These are phyloP conservation scores for Leptographium galeiforme DNA, from an alignment of 2,329 filamentous ascomycete genomes.

Conservation along the genomic window DNA sequence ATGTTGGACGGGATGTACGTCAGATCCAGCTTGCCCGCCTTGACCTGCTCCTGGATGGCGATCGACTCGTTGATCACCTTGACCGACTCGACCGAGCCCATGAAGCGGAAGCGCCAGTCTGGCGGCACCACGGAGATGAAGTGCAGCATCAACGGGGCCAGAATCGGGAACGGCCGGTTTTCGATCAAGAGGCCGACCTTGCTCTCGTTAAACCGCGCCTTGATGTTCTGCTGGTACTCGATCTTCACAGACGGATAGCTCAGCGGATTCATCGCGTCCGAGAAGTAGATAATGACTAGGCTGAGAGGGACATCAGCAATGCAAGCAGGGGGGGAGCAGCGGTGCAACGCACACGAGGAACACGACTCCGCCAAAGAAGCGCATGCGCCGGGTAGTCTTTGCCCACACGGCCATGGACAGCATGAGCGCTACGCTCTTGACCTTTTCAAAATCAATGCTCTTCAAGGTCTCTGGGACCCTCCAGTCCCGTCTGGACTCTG, in stretches of 20 bases:
- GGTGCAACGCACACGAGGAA: conserved; percentile 18
- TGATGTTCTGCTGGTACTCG: conserved; percentile 18
- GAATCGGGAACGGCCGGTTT: conserved; percentile 31
- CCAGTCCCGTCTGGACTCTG: not conserved
- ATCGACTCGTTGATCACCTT: conserved; percentile 28
- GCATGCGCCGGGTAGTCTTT: conserved; percentile 21
- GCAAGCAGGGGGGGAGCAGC: not conserved
- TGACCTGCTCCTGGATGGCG: conserved; percentile 30
- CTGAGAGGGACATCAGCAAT: not conserved
- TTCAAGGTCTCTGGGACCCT: conserved; percentile 1
- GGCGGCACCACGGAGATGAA: conserved; percentile 42
- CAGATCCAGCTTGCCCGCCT: conserved; percentile 33
- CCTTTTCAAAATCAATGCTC: conserved; percentile 3
- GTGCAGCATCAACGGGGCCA: conserved; percentile 40
- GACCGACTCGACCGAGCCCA: conserved; percentile 35
- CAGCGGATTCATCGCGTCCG: conserved; percentile 3
- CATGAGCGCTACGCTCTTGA: conserved; percentile 3
- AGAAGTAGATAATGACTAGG: conserved; percentile 3
- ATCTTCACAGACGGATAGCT: conserved; percentile 18
- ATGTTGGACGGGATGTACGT: conserved; percentile 38
- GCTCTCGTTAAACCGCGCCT: conserved; percentile 29
- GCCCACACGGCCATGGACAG: conserved; percentile 18
- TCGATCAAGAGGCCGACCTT: conserved; percentile 45
- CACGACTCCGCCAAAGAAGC: conserved; percentile 16
- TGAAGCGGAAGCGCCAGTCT: conserved; percentile 44